These are phyloP conservation scores for Volvox africanus DNA, from an alignment of 139 green algal species.

Conservation along the genomic window DNA sequence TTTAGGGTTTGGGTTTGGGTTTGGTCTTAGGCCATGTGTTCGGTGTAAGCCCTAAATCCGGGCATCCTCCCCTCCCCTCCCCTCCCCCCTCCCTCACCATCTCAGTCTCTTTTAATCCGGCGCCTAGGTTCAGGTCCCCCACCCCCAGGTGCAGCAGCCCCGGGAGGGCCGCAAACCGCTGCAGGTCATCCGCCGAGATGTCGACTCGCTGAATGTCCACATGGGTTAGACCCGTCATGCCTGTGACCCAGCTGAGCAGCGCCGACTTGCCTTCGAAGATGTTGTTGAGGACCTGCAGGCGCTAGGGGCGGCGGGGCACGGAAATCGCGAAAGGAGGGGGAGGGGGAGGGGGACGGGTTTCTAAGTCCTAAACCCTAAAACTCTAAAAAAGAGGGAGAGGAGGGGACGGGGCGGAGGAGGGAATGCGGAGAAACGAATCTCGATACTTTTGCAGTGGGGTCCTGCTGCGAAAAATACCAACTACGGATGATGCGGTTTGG, in stretches of 20 bases:
- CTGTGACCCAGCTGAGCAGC: slow-evolving; percentile 41
- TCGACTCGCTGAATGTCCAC: slow-evolving; percentile 49
- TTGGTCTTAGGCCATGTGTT: no score
- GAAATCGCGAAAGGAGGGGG: no score
- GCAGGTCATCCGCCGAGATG: slow-evolving; percentile 27
- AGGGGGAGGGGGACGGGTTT: no score
- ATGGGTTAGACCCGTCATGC: slow-evolving; percentile 39
- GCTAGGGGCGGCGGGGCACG: not conserved
- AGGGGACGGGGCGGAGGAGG: not conserved
- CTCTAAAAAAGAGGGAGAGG: not conserved
- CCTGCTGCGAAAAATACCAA: no score
- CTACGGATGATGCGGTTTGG: no score
- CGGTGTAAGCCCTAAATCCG: no score
- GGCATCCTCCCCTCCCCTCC: not conserved
- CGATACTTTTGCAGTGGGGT: no score
- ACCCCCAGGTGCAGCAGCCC: slow-evolving; percentile 52
- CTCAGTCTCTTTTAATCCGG: not conserved
- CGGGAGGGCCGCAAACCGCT: slow-evolving; percentile 30
- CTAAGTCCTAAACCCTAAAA: no score
- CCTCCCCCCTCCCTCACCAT: not conserved
- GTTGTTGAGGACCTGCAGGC: slow-evolving; percentile 36
- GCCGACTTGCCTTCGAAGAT: slow-evolving; percentile 40
- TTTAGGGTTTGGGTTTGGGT: not conserved
- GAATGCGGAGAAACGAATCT: no score
- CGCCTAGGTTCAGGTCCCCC: slow-evolving; percentile 39